Conservation (phyloP, 2,329 filamentous ascomycete species). For the Microascus cirrosus region DNA sequence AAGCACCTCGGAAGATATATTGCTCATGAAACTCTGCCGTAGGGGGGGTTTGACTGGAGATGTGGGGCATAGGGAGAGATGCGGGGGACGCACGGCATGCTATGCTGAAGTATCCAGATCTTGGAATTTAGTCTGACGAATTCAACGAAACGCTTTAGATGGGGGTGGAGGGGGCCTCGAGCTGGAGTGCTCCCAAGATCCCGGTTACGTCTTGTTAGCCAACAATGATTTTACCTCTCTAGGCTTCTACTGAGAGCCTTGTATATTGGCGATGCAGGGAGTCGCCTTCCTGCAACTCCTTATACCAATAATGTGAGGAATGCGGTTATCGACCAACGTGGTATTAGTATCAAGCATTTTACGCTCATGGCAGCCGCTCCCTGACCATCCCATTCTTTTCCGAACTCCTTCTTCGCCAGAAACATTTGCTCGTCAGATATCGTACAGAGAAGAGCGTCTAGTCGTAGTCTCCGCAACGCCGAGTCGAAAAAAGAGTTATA, state of each 20-base stretch:
- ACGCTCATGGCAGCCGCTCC: not conserved
- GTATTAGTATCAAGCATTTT: not conserved
- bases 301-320: no score
- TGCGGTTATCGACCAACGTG: not conserved
- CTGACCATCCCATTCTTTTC: not conserved
- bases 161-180: not conserved
- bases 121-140: not conserved
- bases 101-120: not conserved
- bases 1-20: conserved; percentile 18
- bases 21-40: no score
- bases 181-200: not conserved
- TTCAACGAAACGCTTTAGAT: not conserved
- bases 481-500: not conserved
- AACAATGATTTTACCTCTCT: not conserved
- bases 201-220: not conserved
- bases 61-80: not conserved
- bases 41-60: not conserved
- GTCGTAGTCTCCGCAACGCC: not conserved
- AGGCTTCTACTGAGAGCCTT: not conserved
- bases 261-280: not conserved
- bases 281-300: no score
- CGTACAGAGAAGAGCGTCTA: not conserved
- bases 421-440: not conserved
- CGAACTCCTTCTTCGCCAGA: not conserved
- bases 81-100: not conserved